Base-by-base conservation (phyloP, 2,329 filamentous ascomycete species). In the Fusarium chaquense region DNA sequence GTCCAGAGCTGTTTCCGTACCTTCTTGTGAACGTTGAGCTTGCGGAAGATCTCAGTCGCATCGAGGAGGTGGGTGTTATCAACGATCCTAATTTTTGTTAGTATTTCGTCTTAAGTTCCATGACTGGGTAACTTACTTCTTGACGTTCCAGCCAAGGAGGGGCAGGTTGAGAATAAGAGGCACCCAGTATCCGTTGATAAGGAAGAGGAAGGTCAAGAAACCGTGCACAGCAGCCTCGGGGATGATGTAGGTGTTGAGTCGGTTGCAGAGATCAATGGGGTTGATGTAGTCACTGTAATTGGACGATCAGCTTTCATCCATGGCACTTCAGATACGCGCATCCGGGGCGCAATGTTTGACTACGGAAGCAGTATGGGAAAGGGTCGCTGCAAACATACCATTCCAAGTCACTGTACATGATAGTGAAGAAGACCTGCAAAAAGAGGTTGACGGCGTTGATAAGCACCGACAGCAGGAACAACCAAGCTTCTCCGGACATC, bases 361-460 rank as follows among this genome's bases (percentile, higher is more conserved):
- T 47, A 30, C 40, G 43, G 43, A 38, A 51, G 58, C 43, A 68
- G 56, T 57, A 62, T 18, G 43, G 32, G 22, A 22, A 35, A 30
- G 43, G 56, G 46, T 49, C 41, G 56, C 54, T 51, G 86, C 24
- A 47, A 26, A 36, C 93, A 78, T 85, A 97, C 94, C 96, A 99
- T 91, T 99, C 96, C 78, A 99, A 84, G 87, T 99, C 96, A 83
- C 93, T 97, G 85, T 98, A 99, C 97, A 99, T 99, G 80, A 99
- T 99, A 62, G 96, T 99, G 86, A 99, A 99, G 89, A 99, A 99
- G 77, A 99, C 96, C 86, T 99, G 97, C 62, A 99, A 88, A 84
- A 99, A 99, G 79, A 99, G 89, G 87, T 99, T 99, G 89, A 99
- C 94, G 85, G 96, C 96, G 86, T 99, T 99, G 87, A 99, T 97